phyloP scores from a whole-genome alignment of 805 yeast genomes.

The Peterozyma xylosa region DNA sequence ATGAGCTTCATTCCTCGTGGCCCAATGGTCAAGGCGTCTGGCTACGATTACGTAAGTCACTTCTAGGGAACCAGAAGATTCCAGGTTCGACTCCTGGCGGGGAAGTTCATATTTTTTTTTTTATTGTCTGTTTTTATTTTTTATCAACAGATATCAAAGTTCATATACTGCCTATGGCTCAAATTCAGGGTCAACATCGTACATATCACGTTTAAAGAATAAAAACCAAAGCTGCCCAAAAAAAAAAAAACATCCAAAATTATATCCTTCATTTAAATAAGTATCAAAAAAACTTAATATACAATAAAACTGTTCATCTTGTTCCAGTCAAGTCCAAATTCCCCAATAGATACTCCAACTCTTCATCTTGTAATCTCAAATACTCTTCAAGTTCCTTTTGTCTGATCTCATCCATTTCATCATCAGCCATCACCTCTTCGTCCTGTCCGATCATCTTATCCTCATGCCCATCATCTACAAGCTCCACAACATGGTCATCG shows the following conservation, averaged over 20 bases:
- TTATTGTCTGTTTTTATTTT: no score
- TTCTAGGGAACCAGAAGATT: conserved; percentile 31
- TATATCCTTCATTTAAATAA: no score
- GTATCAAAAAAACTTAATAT: no score
- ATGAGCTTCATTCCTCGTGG: conserved; percentile 48
- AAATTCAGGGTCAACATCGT: no score
- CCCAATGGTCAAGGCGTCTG: conserved; percentile 75
- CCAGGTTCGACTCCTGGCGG: conserved; percentile 54
- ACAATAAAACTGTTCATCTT: background rate
- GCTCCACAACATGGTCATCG: background rate
- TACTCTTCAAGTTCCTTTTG: conserved; percentile 11
- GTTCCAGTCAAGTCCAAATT: conserved; percentile 4
- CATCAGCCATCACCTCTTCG: background rate
- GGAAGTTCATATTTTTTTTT: conserved; percentile 19
- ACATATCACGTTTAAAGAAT: no score
- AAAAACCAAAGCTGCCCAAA: no score
- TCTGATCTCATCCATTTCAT: conserved; percentile 4
- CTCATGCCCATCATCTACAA: background rate
- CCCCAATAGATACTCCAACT: conserved; percentile 9
- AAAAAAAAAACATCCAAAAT: no score
- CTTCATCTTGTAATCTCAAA: conserved; percentile 9
- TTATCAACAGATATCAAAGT: background rate
- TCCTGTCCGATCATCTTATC: background rate
- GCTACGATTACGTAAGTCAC: conserved; percentile 39
- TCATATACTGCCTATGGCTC: no score